Evolutionary conservation across 75 land plant species (phyloP).

Genomic region (Gnetum montanum): DNA sequence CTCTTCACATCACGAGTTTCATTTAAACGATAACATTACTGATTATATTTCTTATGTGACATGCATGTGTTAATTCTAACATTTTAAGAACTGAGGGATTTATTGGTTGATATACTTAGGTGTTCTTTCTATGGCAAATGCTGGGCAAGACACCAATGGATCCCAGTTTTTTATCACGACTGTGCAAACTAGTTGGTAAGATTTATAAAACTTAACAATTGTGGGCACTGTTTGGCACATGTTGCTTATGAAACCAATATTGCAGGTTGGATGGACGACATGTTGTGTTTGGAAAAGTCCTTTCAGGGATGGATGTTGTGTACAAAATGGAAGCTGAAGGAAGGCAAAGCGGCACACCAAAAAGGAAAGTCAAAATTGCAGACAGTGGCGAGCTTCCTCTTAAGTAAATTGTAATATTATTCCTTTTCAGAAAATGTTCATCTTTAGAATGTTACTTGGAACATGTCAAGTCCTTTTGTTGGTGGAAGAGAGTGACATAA

Average conservation of each 20-base stretch:
- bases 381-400: conserved; percentile 81
- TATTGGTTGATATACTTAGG: too few relatives aligned
- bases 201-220: not conserved
- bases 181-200: conserved; percentile 81
- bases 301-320: conserved; percentile 87
- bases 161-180: conserved; percentile 96
- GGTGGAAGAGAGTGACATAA: too few relatives aligned
- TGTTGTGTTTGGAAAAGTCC: conserved; percentile 88
- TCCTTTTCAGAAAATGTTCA: too few relatives aligned
- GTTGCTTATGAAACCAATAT: too few relatives aligned
- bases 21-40: too few relatives aligned
- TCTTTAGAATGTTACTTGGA: too few relatives aligned
- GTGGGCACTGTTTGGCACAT: not conserved
- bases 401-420: too few relatives aligned
- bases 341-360: conserved; percentile 57
- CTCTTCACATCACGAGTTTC: too few relatives aligned
- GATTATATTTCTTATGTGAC: too few relatives aligned
- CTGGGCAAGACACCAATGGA: conserved; percentile 85
- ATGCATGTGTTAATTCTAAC: too few relatives aligned
- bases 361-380: conserved; percentile 52
- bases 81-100: too few relatives aligned
- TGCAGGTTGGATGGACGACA: conserved; percentile 88
- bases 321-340: conserved; percentile 93
- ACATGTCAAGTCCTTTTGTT: too few relatives aligned
- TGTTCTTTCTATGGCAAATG: conserved; percentile 87